Percentiles rank a stretch among this genome's conserved stretches.
phyloP scores from a whole-genome alignment of 176 grass and related monocot species.

The Olyra latifolia region DNA sequence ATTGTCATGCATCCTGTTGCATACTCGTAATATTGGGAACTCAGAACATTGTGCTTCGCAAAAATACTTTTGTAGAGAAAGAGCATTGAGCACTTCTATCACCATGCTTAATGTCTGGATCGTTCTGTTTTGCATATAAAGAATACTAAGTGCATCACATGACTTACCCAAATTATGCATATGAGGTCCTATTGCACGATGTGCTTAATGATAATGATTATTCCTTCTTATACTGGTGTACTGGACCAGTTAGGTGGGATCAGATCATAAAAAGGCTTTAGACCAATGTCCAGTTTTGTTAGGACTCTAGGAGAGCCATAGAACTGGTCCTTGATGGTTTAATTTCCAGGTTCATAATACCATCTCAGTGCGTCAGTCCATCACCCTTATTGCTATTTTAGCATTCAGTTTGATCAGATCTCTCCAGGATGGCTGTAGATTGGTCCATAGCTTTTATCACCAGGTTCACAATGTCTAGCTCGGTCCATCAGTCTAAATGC shows the following conservation, averaged over 20 bases:
- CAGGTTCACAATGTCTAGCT: not conserved
- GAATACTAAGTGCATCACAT: not conserved
- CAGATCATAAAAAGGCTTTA: not conserved
- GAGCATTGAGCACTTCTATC: not conserved
- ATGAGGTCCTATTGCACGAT: not conserved
- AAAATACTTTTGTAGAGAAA: not conserved
- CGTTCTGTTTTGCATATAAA: not conserved
- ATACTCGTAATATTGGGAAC: not conserved
- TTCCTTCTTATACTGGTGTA: not conserved
- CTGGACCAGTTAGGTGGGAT: not conserved
- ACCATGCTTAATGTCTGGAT: not conserved
- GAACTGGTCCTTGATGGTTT: not conserved
- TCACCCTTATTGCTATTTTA: not conserved
- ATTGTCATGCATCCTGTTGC: not conserved
- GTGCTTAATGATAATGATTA: not conserved
- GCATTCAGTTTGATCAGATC: not conserved
- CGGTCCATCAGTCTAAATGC: not conserved
- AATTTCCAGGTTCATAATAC: conserved; percentile 10
- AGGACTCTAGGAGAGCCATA: not conserved
- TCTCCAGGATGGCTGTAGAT: not conserved
- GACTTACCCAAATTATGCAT: not conserved
- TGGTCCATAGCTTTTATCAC: not conserved
- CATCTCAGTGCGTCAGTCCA: conserved; percentile 21
- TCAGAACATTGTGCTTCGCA: conserved; percentile 9
- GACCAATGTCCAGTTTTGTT: not conserved